Base-by-base conservation (phyloP, 495 filamentous ascomycete species). In the Tuber umbilicatum region DNA sequence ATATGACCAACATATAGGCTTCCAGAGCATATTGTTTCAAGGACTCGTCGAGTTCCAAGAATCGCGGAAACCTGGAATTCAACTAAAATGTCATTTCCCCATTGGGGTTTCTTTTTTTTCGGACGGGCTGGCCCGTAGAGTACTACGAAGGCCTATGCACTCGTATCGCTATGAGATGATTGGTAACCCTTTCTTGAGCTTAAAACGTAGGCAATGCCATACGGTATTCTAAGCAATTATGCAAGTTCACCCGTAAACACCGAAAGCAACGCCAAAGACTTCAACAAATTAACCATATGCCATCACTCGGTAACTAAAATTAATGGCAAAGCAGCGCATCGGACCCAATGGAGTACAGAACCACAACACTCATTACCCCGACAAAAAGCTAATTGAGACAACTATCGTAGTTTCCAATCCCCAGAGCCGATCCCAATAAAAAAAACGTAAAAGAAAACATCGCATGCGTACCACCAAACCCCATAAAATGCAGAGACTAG, bases 401-500 rank as follows among this genome's bases (percentile, higher is more conserved):
- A 64, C 12, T 12, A n/a, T n/a, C n/a, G n/a, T n/a, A 19, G 27
- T 7, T 27, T 35, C 9, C 55, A 64, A 64, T 64, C 5, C 50
- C 55, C 27, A 64, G 35, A 64, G 27, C 27, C 55, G 14, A 17
- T 64, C 27, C 55, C 27, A 35, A 19, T 17, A 3, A 7, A 64
- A 64, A 31, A 31, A 35, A 60, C 14, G 1, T 1, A 35, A 17
- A 10, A 10, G 2, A 50, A 50, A 60, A 64, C 55, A 17, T 14
- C 55, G 14, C 27, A 64, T 7, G 55, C 27, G 27, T 35, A 64
- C 27, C 27, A 12, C 55, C 27, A 31, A 64, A 64, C 27, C 55
- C 55, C 55, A 64, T 64, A 21, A 75, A 72, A 76, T 41, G 14
- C 31, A 69, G n/a, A n/a, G 23, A 23, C 27, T 37, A 64, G 27